These are phyloP conservation scores for Nectriaceae sp. DNA, from an alignment of 2,329 filamentous ascomycete species.

Conservation along the genomic window DNA sequence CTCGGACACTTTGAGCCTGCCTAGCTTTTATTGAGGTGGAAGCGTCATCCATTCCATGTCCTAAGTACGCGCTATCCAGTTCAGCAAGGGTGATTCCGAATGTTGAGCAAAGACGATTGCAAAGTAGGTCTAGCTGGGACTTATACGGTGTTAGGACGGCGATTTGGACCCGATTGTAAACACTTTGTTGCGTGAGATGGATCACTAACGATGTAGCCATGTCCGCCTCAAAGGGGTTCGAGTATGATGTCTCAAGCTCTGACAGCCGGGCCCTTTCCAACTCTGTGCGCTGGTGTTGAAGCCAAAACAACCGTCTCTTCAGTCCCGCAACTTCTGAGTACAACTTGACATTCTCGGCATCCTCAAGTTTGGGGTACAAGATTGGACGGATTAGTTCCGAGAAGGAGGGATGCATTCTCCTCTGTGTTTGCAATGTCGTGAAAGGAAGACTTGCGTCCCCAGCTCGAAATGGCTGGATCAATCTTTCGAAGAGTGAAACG, in stretches of 20 bases:
- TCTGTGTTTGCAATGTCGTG: conserved; percentile 55
- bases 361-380: conserved; percentile 57
- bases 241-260: conserved; percentile 45
- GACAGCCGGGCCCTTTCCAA: conserved; percentile 6
- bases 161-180: conserved; percentile 62
- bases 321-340: conserved; percentile 57
- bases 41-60: too few relatives aligned
- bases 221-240: conserved; percentile 62
- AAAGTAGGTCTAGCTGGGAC: conserved; percentile 57
- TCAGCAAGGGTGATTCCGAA: conserved; percentile 59
- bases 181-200: conserved; percentile 66
- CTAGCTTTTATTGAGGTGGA: conserved; percentile 33
- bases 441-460: conserved; percentile 29
- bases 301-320: conserved; percentile 58
- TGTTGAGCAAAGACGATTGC: conserved; percentile 41
- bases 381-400: conserved; percentile 58
- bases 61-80: conserved; percentile 31
- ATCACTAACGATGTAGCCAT: conserved; percentile 64
- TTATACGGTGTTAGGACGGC: conserved; percentile 70
- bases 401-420: conserved; percentile 67
- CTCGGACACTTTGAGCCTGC: conserved; percentile 50
- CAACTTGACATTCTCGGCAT: conserved; percentile 41
- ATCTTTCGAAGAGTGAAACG: conserved; percentile 44
- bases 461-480: conserved; percentile 31
- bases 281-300: conserved; percentile 58